Base-by-base conservation (phyloP, 106 monocot genomes). In the Vanilla planifolia region DNA sequence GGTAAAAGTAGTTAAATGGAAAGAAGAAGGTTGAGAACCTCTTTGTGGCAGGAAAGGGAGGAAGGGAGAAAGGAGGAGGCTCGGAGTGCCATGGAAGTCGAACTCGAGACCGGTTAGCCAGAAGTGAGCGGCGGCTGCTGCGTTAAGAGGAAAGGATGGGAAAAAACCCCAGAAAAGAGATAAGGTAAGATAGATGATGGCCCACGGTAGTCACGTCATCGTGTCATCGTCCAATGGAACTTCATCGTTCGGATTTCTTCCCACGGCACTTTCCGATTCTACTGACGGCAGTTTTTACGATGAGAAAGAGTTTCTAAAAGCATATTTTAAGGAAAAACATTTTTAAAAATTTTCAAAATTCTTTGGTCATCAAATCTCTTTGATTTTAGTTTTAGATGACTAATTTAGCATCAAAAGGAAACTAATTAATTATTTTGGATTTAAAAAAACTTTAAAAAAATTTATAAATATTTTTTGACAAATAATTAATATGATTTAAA, bases 21-120 rank as follows among this genome's bases (percentile, higher is more conserved):
- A 7, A 58, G 26, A 10, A 29, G 0, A 48, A 33, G 17, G 27
- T 6, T 9, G 1, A 51, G 48, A 53, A 83, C 92, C 85, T 88
- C 81, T 61, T 90, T 95, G 73, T 76, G 83, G 19, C 59, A 43
- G 16, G 84, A 73, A 33, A 89, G 64, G 11, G 86, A 75, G 1
- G 86, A 69, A 27, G 75, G 76, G 32, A 84, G 76, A 27, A 86
- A 77, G 10, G 78, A 80, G 16, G 75, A 80, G 22, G 83, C 76
- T 63, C 81, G 95, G 20, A 95, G 90, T 62, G 95, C 83, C 95
- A 95, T 94, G 40, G 16, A 22, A 25, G 16, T 25, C 24, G 19
- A 33, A 0, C 1, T 24, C n/a, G n/a, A n/a, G n/a, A n/a, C n/a
- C n/a, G n/a, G n/a, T n/a, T n/a, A n/a, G n/a, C n/a, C n/a, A n/a